These are phyloP conservation scores for Fagopyrum tataricum DNA, from an alignment of 148 eudicot genomes.

Conservation along the genomic window DNA sequence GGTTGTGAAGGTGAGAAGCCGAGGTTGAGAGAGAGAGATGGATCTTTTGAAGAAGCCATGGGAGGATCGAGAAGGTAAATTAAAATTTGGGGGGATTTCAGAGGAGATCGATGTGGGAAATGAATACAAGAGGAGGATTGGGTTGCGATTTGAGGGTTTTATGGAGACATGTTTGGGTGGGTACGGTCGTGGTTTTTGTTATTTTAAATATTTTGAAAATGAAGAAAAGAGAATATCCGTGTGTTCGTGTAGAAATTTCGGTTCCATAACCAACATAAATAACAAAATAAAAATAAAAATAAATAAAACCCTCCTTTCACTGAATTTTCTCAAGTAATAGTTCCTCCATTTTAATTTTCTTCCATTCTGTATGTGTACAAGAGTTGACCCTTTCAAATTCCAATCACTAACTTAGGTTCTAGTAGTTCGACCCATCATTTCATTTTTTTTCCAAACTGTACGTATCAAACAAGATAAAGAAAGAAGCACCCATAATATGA, in stretches of 20 bases:
- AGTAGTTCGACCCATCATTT: no score
- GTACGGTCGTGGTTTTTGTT: neutral
- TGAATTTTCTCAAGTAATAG: no score
- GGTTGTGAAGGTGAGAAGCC: neutral
- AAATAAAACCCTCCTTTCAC: no score
- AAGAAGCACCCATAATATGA: no score
- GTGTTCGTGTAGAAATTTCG: neutral
- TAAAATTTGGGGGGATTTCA: neutral
- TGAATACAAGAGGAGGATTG: neutral
- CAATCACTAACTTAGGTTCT: no score
- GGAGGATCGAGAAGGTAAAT: neutral
- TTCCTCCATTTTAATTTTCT: no score
- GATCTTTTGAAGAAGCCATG: neutral
- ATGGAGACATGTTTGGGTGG: neutral
- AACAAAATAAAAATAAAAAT: no score
- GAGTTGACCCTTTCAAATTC: no score
- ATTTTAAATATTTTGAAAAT: neutral
- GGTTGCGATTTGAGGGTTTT: neutral
- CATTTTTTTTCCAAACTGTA: no score
- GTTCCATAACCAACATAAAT: neutral
- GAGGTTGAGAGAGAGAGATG: conserved; percentile 6
- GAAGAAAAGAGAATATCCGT: neutral
- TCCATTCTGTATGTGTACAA: no score
- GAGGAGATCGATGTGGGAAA: neutral
- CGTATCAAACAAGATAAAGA: no score